Evolutionary conservation across 2,329 filamentous ascomycete genomes (phyloP).

Genomic region (Fusarium lateritium): DNA sequence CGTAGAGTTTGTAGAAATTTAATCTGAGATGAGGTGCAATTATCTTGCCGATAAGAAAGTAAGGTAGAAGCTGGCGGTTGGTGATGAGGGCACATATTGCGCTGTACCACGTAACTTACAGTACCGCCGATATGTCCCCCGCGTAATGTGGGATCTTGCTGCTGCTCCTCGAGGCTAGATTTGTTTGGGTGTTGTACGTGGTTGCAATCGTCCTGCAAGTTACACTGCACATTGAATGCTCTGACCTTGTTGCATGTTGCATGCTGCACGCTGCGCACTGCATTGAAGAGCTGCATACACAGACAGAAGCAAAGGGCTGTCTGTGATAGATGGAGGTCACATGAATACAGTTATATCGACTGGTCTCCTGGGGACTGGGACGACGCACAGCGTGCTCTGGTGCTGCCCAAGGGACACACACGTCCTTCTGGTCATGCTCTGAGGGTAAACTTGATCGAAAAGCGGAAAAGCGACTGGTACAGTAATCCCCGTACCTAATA

Average conservation of each 20-base stretch:
- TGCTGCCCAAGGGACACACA: no score
- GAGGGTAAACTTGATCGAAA: no score
- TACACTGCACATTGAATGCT: constrained; percentile 24
- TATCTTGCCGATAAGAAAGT: not conserved
- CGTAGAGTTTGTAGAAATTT: not conserved
- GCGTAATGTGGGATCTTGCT: constrained; percentile 22
- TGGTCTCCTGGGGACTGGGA: not conserved
- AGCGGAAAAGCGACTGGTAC: not conserved
- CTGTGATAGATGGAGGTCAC: not conserved
- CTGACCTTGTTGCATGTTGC: constrained; percentile 2
- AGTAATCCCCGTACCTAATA: not conserved
- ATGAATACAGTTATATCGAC: not conserved
- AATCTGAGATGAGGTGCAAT: not conserved
- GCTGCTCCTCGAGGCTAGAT: constrained; percentile 8
- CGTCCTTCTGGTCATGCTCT: no score
- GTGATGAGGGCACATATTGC: not conserved
- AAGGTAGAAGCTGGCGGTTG: not conserved
- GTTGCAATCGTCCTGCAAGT: constrained; percentile 18
- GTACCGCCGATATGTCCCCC: constrained; percentile 12
- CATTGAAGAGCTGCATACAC: not conserved
- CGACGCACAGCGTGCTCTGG: not conserved
- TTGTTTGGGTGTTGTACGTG: constrained; percentile 12
- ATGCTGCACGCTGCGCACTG: constrained; percentile 18
- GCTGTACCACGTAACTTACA: constrained; percentile 6
- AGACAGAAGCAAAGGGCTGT: not conserved